Conservation (phyloP, 2,329 filamentous ascomycete genomes). For the Corniculantispora saksenae region DNA sequence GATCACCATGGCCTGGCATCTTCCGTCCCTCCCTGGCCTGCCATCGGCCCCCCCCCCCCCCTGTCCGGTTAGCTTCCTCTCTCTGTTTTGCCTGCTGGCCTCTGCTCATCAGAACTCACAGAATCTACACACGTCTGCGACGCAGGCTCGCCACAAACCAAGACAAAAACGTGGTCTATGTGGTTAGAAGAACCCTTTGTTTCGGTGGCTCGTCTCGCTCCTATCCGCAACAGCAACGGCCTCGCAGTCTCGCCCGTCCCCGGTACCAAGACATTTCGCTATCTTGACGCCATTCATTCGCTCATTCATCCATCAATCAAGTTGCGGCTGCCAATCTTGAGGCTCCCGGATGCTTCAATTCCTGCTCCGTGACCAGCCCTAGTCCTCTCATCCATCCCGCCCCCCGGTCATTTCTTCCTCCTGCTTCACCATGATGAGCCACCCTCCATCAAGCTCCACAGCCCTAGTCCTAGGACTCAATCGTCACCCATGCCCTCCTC, state of each 20-base stretch:
- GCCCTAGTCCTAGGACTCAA: neutral
- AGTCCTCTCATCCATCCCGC: neutral
- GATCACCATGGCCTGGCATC: neutral
- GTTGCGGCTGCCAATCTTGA: neutral
- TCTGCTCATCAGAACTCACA: neutral
- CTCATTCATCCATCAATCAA: neutral
- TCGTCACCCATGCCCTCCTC: constrained; percentile 5
- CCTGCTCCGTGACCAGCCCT: neutral
- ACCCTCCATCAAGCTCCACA: neutral
- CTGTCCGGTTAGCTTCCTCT: neutral
- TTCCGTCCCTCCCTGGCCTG: neutral
- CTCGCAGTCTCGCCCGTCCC: neutral
- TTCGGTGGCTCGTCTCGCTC: neutral
- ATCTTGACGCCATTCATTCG: neutral
- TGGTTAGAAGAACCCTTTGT: neutral
- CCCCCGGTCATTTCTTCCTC: neutral
- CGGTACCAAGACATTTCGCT: neutral
- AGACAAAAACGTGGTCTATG: neutral
- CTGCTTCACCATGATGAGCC: neutral
- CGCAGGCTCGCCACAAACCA: neutral
- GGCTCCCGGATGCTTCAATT: neutral
- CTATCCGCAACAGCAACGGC: neutral
- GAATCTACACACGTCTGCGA: neutral
- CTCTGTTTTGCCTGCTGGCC: neutral
- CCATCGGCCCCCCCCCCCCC: too few relatives aligned